These are phyloP conservation scores for Osmanthus fragrans DNA, from an alignment of 257 asterid species.

Conservation along the genomic window DNA sequence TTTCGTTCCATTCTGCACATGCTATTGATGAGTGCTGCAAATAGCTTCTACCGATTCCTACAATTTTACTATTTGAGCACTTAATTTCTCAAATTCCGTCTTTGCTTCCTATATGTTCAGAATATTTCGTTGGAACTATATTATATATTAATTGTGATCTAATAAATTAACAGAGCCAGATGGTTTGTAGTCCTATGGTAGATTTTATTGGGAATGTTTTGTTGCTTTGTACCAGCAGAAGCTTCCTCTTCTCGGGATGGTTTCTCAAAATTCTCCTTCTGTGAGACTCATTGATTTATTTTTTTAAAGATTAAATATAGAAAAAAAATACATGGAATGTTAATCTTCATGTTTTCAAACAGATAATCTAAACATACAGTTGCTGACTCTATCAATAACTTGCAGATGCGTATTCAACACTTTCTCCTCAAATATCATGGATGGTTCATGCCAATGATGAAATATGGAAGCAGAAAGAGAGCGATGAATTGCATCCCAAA, in stretches of 20 bases:
- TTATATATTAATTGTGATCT: not conserved
- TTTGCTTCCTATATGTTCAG: not conserved
- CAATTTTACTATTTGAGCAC: not conserved
- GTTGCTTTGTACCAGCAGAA: too few species aligned
- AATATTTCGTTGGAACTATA: not conserved
- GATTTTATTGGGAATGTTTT: not conserved
- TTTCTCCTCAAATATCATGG: constrained; percentile 83
- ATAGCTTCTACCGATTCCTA: not conserved
- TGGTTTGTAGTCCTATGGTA: not conserved
- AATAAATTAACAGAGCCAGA: not conserved
- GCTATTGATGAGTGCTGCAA: not conserved
- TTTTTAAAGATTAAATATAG: too few species aligned
- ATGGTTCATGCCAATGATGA: constrained; percentile 73
- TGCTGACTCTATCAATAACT: constrained; percentile 4
- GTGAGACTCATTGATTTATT: too few species aligned
- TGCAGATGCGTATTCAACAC: constrained; percentile 58
- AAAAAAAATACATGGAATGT: not conserved
- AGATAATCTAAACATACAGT: not conserved
- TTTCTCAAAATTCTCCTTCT: too few species aligned
- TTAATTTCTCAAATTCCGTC: not conserved
- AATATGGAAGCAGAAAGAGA: constrained; percentile 80
- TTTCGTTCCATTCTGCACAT: not conserved
- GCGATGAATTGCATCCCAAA: constrained; percentile 54
- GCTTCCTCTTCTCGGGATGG: too few species aligned
- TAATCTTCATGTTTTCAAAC: not conserved